phyloP scores from a whole-genome alignment of 768 basidiomycete species.

The Hydnum rufescens region DNA sequence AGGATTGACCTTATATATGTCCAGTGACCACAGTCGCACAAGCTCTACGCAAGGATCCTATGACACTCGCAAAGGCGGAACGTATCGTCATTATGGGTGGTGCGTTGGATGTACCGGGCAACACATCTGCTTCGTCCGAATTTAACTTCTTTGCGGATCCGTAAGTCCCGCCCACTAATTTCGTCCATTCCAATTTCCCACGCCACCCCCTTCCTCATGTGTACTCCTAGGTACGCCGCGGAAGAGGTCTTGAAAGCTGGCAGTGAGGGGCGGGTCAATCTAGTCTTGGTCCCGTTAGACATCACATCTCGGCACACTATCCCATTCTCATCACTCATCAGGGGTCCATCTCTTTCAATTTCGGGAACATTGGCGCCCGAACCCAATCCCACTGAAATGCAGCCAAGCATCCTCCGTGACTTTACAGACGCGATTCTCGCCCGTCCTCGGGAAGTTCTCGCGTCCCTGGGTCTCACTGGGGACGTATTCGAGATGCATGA shows the following conservation, averaged over 20 bases:
- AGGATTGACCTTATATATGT: not conserved
- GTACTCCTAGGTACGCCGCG: slow-evolving; percentile 20
- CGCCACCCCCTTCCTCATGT: not conserved
- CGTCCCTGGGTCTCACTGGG: slow-evolving; percentile 14
- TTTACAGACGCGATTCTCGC: slow-evolving; percentile 19
- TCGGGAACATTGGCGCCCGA: no score
- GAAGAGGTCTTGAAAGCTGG: slow-evolving; percentile 15
- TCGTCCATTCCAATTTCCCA: not conserved
- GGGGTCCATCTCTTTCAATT: slow-evolving; percentile 5
- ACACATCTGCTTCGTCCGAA: slow-evolving; percentile 23
- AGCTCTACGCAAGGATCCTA: slow-evolving; percentile 16
- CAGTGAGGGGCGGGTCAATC: not conserved
- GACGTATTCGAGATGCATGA: slow-evolving; percentile 21
- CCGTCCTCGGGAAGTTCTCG: slow-evolving; percentile 20
- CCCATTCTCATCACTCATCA: slow-evolving; percentile 18
- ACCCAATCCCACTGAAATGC: slow-evolving; percentile 12
- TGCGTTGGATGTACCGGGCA: slow-evolving; percentile 24
- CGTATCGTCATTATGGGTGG: slow-evolving; percentile 26
- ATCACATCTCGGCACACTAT: slow-evolving; percentile 24
- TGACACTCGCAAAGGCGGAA: slow-evolving; percentile 13
- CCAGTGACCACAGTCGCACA: slow-evolving; percentile 24
- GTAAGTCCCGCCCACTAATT: slow-evolving; percentile 8
- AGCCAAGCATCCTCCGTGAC: slow-evolving; percentile 9
- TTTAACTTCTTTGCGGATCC: slow-evolving; percentile 24
- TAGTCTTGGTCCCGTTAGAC: slow-evolving; percentile 15